Base-by-base conservation (phyloP, 257 asterid species). In the Oldenlandia corymbosa region DNA sequence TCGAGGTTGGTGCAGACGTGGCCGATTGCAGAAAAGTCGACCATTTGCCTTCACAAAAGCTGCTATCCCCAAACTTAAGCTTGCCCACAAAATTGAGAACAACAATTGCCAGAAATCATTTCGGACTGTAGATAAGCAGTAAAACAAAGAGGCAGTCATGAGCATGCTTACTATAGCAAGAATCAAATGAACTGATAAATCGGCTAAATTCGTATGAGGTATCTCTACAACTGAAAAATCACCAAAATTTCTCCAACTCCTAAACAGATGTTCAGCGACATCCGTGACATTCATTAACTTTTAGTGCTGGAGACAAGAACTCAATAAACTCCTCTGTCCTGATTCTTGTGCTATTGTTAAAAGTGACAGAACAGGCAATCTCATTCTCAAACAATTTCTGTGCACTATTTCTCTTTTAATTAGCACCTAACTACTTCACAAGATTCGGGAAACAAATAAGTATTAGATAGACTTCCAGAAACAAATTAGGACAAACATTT, bases 21-120 rank as follows among this genome's bases (percentile, higher is more conserved):
- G 98, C 27, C 95, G 84, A 70, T 91, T 83, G 53, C 98, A 91
- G 88, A 91, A 91, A 49, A 70, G 27, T 34, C 86, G 90, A 47
- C 95, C 94, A 53, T 88, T 80, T 68, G 85, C 78, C 82, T 65
- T 88, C 68, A 91, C 94, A 50, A 83, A 64, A 50, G 79, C 84
- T 48, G 83, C 87, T 20, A 86, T 78, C 20, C 64, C 81, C 69
- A 80, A 63, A 77, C 96, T 88, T 76, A 81, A 60, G 78, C 94
- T 66, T 30, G 84, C 90, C 98, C 97, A 93, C 66, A 93, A 69
- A 55, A 90, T 30, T 32, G 96, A 80, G 73, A 85, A 81, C 32
- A 87, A 37, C 60, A 87, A 30, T 71, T 80, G 83, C 91, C 87
- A 83, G 7, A 68, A 63, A 55, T 81, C 79, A 39, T 68, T 26